Conservation (phyloP, 2,329 filamentous ascomycete genomes). For the Ceratocystis diversiconidia region DNA sequence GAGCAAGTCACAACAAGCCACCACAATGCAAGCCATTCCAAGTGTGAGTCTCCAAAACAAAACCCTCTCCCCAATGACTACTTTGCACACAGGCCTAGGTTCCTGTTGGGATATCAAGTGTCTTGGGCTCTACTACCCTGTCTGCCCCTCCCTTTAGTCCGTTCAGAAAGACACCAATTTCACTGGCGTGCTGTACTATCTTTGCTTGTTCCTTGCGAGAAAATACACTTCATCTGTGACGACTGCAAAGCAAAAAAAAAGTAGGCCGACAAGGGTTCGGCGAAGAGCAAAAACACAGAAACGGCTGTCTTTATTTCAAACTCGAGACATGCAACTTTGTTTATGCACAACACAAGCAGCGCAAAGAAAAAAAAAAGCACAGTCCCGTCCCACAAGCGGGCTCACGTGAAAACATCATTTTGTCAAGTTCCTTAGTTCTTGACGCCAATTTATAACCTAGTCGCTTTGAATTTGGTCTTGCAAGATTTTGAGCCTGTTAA, state of each 20-base stretch:
- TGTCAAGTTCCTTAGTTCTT: constrained; percentile 12
- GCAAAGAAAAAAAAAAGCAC: constrained; percentile 5
- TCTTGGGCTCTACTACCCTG: background rate
- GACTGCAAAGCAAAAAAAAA: background rate
- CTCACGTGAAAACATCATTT: constrained; percentile 4
- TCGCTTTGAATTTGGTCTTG: background rate
- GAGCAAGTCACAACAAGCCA: background rate
- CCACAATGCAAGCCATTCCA: constrained; percentile 40
- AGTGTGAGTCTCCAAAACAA: constrained; percentile 30
- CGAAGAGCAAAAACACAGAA: background rate
- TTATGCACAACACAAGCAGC: background rate
- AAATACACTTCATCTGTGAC: background rate
- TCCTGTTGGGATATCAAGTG: background rate
- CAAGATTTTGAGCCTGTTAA: background rate
- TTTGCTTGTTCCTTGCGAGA: constrained; percentile 6
- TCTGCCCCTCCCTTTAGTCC: constrained; percentile 14
- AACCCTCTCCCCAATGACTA: constrained; percentile 10
- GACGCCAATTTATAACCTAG: constrained; percentile 10
- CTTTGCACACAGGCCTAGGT: background rate
- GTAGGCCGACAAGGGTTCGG: background rate
- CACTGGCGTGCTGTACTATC: constrained; percentile 1
- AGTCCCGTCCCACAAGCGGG: constrained; percentile 5
- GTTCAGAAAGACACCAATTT: constrained; percentile 5
- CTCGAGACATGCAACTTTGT: constrained; percentile 8
- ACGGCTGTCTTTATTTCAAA: constrained; percentile 2